Percentiles rank a stretch among this genome's conserved stretches.
These are phyloP conservation scores for Austropuccinia psidii DNA, from an alignment of 1,284 basidiomycete genomes.

Conservation along the genomic window DNA sequence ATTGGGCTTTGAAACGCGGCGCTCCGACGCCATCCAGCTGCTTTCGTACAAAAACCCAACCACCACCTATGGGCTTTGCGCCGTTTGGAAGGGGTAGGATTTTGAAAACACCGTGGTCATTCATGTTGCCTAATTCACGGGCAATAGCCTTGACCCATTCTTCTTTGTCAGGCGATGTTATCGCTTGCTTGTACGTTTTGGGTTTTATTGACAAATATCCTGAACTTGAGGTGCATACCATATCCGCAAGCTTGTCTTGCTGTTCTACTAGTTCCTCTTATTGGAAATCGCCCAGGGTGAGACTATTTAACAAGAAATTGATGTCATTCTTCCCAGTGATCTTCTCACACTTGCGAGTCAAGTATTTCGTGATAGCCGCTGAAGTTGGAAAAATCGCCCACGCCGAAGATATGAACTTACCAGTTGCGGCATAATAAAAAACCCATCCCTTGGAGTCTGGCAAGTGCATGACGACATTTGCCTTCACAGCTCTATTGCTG, in stretches of 20 bases:
- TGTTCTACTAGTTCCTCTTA: too few species aligned
- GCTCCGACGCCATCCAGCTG: background rate
- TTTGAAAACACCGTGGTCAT: background rate
- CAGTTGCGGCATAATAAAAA: background rate
- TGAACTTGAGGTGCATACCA: too few species aligned
- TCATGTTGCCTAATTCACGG: background rate
- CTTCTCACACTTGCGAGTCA: too few species aligned
- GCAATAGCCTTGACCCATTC: background rate
- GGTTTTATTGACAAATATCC: background rate
- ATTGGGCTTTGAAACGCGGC: background rate
- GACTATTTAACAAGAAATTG: too few species aligned
- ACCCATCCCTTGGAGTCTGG: background rate
- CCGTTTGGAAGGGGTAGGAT: background rate
- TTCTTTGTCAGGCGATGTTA: background rate
- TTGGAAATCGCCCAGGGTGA: too few species aligned
- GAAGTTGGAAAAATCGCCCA: background rate
- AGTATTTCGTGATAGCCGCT: too few species aligned
- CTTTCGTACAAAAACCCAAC: conserved; percentile 34
- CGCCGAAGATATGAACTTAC: background rate
- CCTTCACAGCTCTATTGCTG: background rate
- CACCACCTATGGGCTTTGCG: background rate
- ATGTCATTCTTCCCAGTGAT: too few species aligned
- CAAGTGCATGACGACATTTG: background rate
- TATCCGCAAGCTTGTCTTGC: too few species aligned
- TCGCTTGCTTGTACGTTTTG: background rate